Evolutionary conservation across 768 basidiomycete species (phyloP).

Genomic region (Vararia minispora): DNA sequence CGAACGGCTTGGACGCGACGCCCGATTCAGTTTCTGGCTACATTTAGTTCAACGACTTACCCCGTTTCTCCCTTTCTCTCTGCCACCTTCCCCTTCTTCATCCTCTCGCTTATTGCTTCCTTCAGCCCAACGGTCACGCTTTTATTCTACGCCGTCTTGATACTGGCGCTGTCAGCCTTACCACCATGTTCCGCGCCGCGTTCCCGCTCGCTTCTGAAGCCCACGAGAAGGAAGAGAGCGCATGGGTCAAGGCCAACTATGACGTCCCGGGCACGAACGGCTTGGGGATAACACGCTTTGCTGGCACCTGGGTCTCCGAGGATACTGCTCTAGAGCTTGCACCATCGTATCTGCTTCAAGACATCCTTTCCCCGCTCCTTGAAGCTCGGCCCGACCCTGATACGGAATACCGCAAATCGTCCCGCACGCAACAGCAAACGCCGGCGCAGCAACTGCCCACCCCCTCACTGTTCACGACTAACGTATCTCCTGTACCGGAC

Average conservation of each 20-base stretch:
- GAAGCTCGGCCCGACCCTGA: constrained; percentile 69
- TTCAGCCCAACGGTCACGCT: constrained; percentile 67
- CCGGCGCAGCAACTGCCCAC: constrained; percentile 21
- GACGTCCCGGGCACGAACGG: constrained; percentile 69
- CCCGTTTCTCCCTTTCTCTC: neutral
- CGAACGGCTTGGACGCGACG: too few relatives aligned
- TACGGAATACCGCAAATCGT: constrained; percentile 67
- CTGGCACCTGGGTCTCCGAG: constrained; percentile 79
- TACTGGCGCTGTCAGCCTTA: constrained; percentile 83
- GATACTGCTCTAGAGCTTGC: constrained; percentile 59
- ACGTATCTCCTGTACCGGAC: constrained; percentile 22
- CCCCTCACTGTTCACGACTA: constrained; percentile 23
- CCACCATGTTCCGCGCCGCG: constrained; percentile 94
- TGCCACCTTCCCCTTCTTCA: constrained; percentile 11
- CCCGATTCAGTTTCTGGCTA: too few relatives aligned
- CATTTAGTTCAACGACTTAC: too few relatives aligned
- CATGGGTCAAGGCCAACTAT: constrained; percentile 74
- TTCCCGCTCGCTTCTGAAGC: constrained; percentile 73
- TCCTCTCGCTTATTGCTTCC: constrained; percentile 14
- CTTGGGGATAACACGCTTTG: constrained; percentile 56
- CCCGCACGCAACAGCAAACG: constrained; percentile 24
- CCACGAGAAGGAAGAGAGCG: constrained; percentile 68
- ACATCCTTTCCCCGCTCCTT: constrained; percentile 54
- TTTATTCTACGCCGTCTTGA: constrained; percentile 93
- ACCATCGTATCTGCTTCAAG: constrained; percentile 47